These are phyloP conservation scores for Xylaria acuta DNA, from an alignment of 495 filamentous ascomycete genomes.

Conservation along the genomic window DNA sequence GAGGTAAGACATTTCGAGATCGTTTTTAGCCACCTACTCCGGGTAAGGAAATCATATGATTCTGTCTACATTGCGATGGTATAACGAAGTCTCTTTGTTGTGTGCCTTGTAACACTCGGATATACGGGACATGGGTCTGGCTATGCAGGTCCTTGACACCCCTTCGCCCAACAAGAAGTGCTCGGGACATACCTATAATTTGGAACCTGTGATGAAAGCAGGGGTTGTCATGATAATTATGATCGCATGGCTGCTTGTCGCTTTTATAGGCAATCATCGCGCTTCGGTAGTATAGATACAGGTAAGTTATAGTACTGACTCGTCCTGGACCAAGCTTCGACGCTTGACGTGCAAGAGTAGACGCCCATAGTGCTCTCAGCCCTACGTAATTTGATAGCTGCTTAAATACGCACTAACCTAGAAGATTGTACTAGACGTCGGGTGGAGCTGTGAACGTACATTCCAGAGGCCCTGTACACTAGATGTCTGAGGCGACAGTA, in stretches of 20 bases:
- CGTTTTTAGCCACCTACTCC: no score
- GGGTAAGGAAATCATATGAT: no score
- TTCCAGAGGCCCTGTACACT: neutral
- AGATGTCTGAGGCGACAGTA: neutral
- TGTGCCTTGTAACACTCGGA: no score
- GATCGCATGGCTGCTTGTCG: neutral
- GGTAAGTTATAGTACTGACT: neutral
- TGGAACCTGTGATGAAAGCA: neutral
- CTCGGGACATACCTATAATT: neutral
- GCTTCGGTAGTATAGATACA: neutral
- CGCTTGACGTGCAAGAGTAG: neutral
- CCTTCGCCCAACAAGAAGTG: neutral
- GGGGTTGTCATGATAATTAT: neutral
- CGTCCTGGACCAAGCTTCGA: neutral
- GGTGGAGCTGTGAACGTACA: neutral
- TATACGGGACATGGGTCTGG: no score
- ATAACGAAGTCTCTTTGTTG: no score
- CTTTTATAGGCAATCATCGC: neutral
- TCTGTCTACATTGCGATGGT: no score
- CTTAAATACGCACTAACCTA: neutral
- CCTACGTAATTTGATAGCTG: neutral
- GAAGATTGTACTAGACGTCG: neutral
- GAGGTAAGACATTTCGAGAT: no score
- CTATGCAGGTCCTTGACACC: neutral
- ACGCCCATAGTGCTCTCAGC: neutral